phyloP scores from a whole-genome alignment of 2,329 filamentous ascomycete species.

The Laburnicola sp. region DNA sequence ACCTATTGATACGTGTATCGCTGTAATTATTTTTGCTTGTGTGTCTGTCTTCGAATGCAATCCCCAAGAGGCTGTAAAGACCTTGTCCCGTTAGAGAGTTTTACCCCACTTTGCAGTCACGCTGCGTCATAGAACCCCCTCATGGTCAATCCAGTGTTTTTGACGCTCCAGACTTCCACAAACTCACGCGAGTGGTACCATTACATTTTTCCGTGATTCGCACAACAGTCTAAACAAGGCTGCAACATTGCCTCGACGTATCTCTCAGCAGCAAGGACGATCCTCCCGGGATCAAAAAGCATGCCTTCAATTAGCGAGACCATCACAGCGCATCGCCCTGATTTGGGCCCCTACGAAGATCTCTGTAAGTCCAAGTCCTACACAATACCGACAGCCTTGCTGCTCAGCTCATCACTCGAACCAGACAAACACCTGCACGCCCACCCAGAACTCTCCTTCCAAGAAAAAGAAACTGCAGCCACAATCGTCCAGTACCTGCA shows the following conservation, averaged over 20 bases:
- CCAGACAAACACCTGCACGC: conserved; percentile 42
- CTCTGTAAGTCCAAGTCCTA: conserved; percentile 27
- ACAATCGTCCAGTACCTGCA: conserved; percentile 34
- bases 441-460: conserved; percentile 43
- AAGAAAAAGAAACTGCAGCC: conserved; percentile 39
- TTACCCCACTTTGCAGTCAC: too few relatives aligned
- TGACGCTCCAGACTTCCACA: too few relatives aligned
- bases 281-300: conserved; percentile 11
- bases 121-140: too few relatives aligned
- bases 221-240: background rate
- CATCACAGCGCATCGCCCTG: conserved; percentile 23
- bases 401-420: conserved; percentile 2
- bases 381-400: background rate
- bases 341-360: conserved; percentile 36
- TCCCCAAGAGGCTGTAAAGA: too few relatives aligned
- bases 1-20: too few relatives aligned
- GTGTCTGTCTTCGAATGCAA: too few relatives aligned
- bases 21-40: too few relatives aligned
- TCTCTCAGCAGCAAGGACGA: background rate
- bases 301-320: conserved; percentile 36
- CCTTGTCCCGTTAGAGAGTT: too few relatives aligned
- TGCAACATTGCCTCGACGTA: background rate
- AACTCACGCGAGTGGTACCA: too few relatives aligned
- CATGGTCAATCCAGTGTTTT: too few relatives aligned
- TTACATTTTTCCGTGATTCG: too few relatives aligned